Base-by-base conservation (phyloP, 2,329 filamentous ascomycete species). In the Alternaria rosae region DNA sequence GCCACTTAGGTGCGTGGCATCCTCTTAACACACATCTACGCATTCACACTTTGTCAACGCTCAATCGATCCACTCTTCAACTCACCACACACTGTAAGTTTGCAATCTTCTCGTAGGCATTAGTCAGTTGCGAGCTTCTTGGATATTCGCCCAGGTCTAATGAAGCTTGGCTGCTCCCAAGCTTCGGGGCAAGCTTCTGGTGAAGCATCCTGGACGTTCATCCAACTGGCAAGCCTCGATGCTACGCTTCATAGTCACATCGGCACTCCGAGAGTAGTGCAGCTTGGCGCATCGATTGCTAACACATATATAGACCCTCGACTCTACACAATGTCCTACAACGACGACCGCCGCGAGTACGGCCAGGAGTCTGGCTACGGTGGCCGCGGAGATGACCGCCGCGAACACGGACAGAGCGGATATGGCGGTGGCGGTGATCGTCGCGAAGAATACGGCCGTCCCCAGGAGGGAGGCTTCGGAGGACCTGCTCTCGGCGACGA, bases 281-380 rank as follows among this genome's bases (percentile, higher is more conserved):
- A 38, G 35, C 32, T 20, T 10, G 21, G 10, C 11, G 11, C 48
- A 20, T 28, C 5, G 10, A 25, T 17, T 23, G 42, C 54, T 58
- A 20, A 61, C 25, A 20, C 17, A 12, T 7, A 12, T 15, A 3
- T 15, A 26, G 21, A 52, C 52, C 17, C 28, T 12, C 7, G 25
- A 17, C 32, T 12, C 13, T 26, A 17, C 28, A 68, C 26, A 44
- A 73, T 73, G 70, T 73, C 70, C 28, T 72, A 73, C 64, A 74
- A 72, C 66, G 64, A 72, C 65, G 67, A 71, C 13, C 67, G 65
- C 25, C 64, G 65, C 61, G 60, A 64, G 32, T 62, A 58, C 38
- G 61, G 57, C 9, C 48, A 55, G 35, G 57, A 62, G 20, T 65
- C 63, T 21, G 61, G 67, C 43, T 57, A 63, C 10, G 61, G 69